These are phyloP conservation scores for Drechslerella dactyloides DNA, from an alignment of 2,329 filamentous ascomycete species.

Conservation along the genomic window DNA sequence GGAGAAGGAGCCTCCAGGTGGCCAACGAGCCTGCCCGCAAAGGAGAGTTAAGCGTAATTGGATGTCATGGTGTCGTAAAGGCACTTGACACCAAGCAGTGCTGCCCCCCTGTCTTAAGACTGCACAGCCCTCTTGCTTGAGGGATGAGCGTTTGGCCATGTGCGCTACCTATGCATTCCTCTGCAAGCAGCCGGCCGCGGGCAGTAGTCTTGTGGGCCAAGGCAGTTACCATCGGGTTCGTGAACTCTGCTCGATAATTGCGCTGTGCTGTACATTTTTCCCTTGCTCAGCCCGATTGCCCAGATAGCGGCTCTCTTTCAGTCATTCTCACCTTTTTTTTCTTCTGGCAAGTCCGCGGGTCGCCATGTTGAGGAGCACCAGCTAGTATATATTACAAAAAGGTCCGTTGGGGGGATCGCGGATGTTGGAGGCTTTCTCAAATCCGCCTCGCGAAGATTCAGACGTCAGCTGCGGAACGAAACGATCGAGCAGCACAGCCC, in stretches of 20 bases:
- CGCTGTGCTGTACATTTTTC: conserved; percentile 8
- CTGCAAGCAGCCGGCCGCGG: conserved; percentile 22
- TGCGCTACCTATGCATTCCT: conserved; percentile 7
- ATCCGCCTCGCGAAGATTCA: conserved; percentile 38
- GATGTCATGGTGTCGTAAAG: conserved; percentile 20
- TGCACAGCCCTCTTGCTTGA: conserved; percentile 36
- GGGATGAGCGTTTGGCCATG: conserved; percentile 31
- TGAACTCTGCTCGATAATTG: not conserved
- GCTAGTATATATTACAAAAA: conserved; percentile 29
- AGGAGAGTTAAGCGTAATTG: conserved; percentile 44
- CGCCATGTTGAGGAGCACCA: conserved; percentile 5
- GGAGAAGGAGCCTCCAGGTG: conserved; percentile 28
- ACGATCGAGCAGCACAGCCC: conserved; percentile 10
- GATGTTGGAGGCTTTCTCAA: conserved; percentile 23
- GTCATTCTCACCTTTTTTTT: conserved; percentile 2
- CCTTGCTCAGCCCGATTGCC: conserved; percentile 28
- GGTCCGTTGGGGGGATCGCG: conserved; percentile 28
- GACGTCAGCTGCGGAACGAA: conserved; percentile 9
- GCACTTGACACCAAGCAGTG: conserved; percentile 30
- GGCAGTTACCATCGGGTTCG: conserved; percentile 31
- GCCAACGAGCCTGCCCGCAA: conserved; percentile 47
- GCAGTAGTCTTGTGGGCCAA: conserved; percentile 14
- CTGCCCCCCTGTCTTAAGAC: conserved; percentile 43
- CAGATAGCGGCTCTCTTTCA: not conserved
- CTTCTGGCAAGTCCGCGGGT: conserved; percentile 15